Evolutionary conservation across 805 yeast genomes (phyloP).

Genomic region (Suhomyces xylopsoci): DNA sequence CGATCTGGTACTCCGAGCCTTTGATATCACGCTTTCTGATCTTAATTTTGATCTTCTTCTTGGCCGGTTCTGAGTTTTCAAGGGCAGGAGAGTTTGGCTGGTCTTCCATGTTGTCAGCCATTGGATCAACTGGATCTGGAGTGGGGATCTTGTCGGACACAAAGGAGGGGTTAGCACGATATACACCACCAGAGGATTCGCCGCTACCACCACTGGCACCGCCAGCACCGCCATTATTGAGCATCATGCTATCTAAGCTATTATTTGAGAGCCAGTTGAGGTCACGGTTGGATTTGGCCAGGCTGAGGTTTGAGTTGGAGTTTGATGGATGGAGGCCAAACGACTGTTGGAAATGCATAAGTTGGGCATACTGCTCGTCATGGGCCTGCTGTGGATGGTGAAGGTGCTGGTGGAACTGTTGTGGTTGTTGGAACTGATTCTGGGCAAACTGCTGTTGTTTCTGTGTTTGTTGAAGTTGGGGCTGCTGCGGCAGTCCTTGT

Average conservation of each 20-base stretch:
- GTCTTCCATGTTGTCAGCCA: not conserved
- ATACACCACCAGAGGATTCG: not conserved
- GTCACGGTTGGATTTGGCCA: not conserved
- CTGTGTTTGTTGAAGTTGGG: slow-evolving; percentile 6
- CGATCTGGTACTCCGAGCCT: slow-evolving; percentile 19
- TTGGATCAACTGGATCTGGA: slow-evolving; percentile 1
- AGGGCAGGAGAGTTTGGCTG: not conserved
- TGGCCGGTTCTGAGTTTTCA: not conserved
- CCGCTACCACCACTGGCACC: not conserved
- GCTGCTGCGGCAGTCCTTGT: slow-evolving; percentile 2
- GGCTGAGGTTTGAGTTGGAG: slow-evolving; percentile 4
- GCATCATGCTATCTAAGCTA: not conserved
- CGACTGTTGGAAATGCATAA: slow-evolving; percentile 3
- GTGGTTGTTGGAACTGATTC: slow-evolving; percentile 1
- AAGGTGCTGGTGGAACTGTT: slow-evolving; percentile 3
- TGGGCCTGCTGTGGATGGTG: slow-evolving; percentile 6
- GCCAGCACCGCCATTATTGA: not conserved
- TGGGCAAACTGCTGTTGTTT: slow-evolving; percentile 2
- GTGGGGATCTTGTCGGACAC: not conserved
- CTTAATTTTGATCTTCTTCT: slow-evolving; percentile 4
- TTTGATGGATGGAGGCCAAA: slow-evolving; percentile 5
- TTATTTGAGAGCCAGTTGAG: slow-evolving; percentile 1
- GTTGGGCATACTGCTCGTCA: not conserved
- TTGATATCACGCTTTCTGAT: slow-evolving; percentile 10
- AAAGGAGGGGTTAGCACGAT: not conserved